A percentile compares a stretch with the other conserved stretches of the same genome.
Evolutionary conservation across 306 rosid genomes (phyloP).

Genomic region (Betula pendula): DNA sequence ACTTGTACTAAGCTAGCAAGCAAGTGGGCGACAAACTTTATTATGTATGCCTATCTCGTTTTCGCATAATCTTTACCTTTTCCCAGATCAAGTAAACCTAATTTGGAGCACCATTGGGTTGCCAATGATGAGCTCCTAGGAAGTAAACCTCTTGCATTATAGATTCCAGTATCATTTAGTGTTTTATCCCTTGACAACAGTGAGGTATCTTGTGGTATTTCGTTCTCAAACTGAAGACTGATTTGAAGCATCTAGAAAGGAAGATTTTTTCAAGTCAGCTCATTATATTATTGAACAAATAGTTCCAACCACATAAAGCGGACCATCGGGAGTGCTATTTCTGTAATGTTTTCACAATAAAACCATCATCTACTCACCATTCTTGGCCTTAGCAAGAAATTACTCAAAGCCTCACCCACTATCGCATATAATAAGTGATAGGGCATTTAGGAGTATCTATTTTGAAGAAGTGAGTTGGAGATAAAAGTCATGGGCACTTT

Average conservation of each 20-base stretch:
- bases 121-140: background rate
- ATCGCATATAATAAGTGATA: background rate
- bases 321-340: background rate
- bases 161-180: background rate
- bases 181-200: background rate
- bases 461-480: too few relatives aligned
- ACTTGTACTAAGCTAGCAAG: background rate
- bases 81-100: background rate
- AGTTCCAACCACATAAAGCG: background rate
- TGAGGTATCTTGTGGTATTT: background rate
- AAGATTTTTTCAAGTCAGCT: background rate
- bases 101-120: background rate
- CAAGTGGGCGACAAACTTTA: slow-evolving; percentile 1
- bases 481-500: too few relatives aligned
- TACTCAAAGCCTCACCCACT: background rate
- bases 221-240: slow-evolving; percentile 6
- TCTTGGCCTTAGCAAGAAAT: background rate
- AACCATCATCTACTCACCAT: background rate
- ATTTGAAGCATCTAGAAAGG: slow-evolving; percentile 10
- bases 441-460: background rate
- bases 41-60: background rate
- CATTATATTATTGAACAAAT: background rate
- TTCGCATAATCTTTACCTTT: background rate
- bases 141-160: background rate
- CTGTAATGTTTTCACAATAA: background rate